phyloP scores from a whole-genome alignment of 768 basidiomycete genomes.

The Calocybe cyanea region DNA sequence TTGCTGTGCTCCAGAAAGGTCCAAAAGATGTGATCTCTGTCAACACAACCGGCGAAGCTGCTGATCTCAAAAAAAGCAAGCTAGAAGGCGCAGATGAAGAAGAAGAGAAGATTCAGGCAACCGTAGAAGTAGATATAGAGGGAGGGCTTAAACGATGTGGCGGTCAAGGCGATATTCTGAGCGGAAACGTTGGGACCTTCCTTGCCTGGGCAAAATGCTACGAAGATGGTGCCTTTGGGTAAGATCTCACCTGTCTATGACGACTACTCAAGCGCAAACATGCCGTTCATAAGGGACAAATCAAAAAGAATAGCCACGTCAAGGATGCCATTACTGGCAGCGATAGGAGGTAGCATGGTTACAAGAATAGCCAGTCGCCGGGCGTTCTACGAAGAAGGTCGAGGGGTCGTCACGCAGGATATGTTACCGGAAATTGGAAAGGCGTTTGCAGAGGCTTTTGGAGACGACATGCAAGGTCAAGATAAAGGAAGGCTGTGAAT shows the following conservation, averaged over 20 bases:
- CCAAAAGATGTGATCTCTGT: constrained; percentile 76
- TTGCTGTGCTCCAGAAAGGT: constrained; percentile 91
- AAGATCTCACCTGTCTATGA: constrained; percentile 17
- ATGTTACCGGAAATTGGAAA: constrained; percentile 63
- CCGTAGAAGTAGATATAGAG: constrained; percentile 58
- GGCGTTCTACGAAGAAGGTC: constrained; percentile 72
- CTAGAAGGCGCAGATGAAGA: constrained; percentile 41
- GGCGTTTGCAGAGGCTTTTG: constrained; percentile 74
- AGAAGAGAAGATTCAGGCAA: constrained; percentile 52
- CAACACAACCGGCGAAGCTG: constrained; percentile 58
- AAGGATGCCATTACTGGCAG: constrained; percentile 78
- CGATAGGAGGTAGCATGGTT: constrained; percentile 82
- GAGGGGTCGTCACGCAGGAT: constrained; percentile 81
- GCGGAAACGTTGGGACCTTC: constrained; percentile 83
- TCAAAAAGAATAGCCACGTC: constrained; percentile 41
- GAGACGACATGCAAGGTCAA: constrained; percentile 39
- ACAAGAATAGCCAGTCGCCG: constrained; percentile 79
- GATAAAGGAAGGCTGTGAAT: constrained; percentile 35
- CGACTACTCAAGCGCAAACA: neutral
- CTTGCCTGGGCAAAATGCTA: constrained; percentile 96
- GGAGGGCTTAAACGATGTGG: constrained; percentile 93
- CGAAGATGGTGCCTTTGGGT: constrained; percentile 83
- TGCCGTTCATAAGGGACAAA: neutral
- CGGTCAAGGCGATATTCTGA: constrained; percentile 93
- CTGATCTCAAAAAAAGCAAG: constrained; percentile 40